phyloP scores from a whole-genome alignment of 768 basidiomycete genomes.

The Auricularia cornea region DNA sequence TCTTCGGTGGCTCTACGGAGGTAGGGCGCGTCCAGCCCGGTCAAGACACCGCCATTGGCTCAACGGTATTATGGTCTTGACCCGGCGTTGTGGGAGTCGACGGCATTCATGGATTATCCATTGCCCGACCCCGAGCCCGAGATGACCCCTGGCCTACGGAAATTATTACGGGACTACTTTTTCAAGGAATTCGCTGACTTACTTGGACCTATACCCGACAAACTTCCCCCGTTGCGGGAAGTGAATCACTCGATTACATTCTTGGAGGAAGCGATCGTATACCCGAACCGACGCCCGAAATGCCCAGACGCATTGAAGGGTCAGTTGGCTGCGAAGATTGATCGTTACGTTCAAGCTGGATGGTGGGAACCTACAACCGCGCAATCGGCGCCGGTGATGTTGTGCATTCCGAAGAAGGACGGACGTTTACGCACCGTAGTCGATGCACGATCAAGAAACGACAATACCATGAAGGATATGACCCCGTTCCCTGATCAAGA shows the following conservation, averaged over 20 bases:
- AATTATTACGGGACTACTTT: neutral
- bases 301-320: neutral
- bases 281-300: slow-evolving; percentile 7
- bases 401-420: slow-evolving; percentile 16
- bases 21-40: neutral
- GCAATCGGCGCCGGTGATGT: neutral
- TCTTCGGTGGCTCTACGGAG: no score
- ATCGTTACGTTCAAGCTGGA: neutral
- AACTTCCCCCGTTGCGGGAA: slow-evolving; percentile 28
- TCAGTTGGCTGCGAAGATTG: neutral
- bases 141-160: neutral
- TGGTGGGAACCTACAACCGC: neutral
- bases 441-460: slow-evolving; percentile 28
- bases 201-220: slow-evolving; percentile 9
- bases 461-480: slow-evolving; percentile 33
- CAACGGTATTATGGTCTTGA: neutral
- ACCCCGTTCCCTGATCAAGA: slow-evolving; percentile 37
- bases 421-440: slow-evolving; percentile 27
- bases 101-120: neutral
- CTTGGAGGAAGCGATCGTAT: slow-evolving; percentile 24
- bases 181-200: neutral
- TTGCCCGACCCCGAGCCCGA: neutral
- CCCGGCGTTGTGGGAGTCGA: neutral
- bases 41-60: neutral
- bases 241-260: slow-evolving; percentile 37